Base-by-base conservation (phyloP, 768 basidiomycete species). In the Boletus rubropictus region DNA sequence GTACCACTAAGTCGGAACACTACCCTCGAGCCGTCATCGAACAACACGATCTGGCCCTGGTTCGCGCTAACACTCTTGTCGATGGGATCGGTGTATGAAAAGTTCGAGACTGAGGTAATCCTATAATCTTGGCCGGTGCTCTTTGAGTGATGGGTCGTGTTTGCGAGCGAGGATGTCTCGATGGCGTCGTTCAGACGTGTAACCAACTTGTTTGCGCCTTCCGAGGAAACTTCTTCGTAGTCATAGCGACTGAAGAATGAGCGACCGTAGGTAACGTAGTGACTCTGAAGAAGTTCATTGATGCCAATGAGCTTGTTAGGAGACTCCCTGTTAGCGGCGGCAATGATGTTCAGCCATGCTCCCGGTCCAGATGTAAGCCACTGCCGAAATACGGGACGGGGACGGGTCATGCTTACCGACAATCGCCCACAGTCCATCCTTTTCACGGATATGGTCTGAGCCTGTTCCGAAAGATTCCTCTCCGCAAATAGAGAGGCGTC, bases 391-490 rank as follows among this genome's bases (percentile, higher is more conserved):
- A 36, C 29, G 47, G 29, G 29, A 46, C 11, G 7, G 27, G 4
- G 44, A 31, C 29, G 27, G 4, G 44, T 31, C 32, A 8, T 15
- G 69, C 89, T 63, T 54, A 89, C 92, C 94, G 37, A 97, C 75
- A 54, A 99, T 77, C 40, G 96, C 96, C 96, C 96, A 99, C 39
- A 99, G 73, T 54, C 96, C 96, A 59, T 99, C 96, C 77, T 99
- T 99, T 75, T 99, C 96, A 51, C 96, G 89, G 59, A 99, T 95
- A 69, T 99, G 96, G 69, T 99, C 96, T 12, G 95, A 98, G n/a
- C 96, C 96, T 7, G 96, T 99, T 48, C 96, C 96, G 67, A 99
- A 99, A 4, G 91, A 94, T 71, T 99, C 96, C 66, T 99, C 96
- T 48, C 96, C 96, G 61, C 96, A 99, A 63, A 99, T 98, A 41